Evolutionary conservation across 306 rosid genomes (phyloP).

Genomic region (Mimosa pudica): DNA sequence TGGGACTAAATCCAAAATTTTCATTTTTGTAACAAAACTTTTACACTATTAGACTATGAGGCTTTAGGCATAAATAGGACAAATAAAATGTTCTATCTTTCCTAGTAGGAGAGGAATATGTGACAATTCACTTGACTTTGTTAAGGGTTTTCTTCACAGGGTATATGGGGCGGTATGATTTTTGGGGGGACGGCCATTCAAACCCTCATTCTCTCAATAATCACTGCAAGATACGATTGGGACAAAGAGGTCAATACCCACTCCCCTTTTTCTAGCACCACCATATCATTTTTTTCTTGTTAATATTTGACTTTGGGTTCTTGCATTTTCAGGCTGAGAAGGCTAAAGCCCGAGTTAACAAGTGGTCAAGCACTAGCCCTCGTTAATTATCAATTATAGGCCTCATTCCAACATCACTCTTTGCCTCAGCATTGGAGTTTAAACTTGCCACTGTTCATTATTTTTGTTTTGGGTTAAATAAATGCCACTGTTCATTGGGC

Average conservation of each 20-base stretch:
- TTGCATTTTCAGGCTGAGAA: not conserved
- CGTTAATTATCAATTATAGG: not conserved
- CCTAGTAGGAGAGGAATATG: no score
- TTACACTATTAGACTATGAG: no score
- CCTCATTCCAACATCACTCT: not conserved
- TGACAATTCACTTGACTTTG: not conserved
- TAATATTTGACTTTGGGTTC: not conserved
- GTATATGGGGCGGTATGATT: constrained; percentile 83
- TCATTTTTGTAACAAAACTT: no score
- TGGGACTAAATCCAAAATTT: no score
- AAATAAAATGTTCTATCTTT: no score
- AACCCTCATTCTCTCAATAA: constrained; percentile 46
- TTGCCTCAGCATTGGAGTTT: not conserved
- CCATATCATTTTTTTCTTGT: no score
- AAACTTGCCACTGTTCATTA: not conserved
- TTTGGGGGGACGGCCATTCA: constrained; percentile 69
- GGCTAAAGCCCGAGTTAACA: not conserved
- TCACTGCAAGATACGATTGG: constrained; percentile 55
- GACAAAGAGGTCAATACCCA: constrained; percentile 50
- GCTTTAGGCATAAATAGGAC: no score
- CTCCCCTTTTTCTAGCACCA: not conserved
- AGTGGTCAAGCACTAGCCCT: not conserved
- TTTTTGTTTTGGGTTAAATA: no score
- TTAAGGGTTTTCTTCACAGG: constrained; percentile 38
- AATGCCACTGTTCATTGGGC: not conserved